These are phyloP conservation scores for Leucocoprinus birnbaumii DNA, from an alignment of 768 basidiomycete species.

Conservation along the genomic window DNA sequence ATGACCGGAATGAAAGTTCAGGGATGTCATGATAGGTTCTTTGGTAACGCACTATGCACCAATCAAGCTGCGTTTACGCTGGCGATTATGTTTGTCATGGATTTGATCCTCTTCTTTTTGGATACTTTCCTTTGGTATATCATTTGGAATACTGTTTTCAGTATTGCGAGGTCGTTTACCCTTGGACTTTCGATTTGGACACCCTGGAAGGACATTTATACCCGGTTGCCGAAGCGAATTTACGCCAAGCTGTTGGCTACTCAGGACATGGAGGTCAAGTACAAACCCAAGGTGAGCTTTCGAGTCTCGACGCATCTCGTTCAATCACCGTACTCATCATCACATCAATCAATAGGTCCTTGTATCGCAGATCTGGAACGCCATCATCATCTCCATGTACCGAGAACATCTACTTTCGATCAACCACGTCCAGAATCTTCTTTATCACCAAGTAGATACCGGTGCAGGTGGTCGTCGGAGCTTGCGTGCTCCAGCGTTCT, in stretches of 20 bases:
- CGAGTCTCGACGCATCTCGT: not conserved
- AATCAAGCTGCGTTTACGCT: conserved; percentile 96
- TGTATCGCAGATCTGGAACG: conserved; percentile 99
- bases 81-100: conserved; percentile 99
- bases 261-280: conserved; percentile 94
- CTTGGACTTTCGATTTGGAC: conserved; percentile 98
- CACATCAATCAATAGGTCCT: conserved; percentile 79
- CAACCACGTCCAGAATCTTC: conserved; percentile 95
- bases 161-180: conserved; percentile 82
- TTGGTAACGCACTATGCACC: conserved; percentile 78
- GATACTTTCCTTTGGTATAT: conserved; percentile 99
- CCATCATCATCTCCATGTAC: conserved; percentile 99
- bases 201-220: conserved; percentile 98
- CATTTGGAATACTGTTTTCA: conserved; percentile 97
- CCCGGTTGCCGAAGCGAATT: conserved; percentile 92
- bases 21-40: conserved; percentile 82
- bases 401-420: conserved; percentile 98
- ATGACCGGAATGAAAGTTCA: conserved; percentile 98
- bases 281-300: conserved; percentile 93
- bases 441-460: conserved; percentile 94
- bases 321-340: no score
- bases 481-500: conserved; percentile 94
- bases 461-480: conserved; percentile 82
- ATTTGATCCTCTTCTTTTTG: conserved; percentile 93
- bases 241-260: conserved; percentile 95